Base-by-base conservation (phyloP, 805 yeast genomes). In the Candida qinlingensis region DNA sequence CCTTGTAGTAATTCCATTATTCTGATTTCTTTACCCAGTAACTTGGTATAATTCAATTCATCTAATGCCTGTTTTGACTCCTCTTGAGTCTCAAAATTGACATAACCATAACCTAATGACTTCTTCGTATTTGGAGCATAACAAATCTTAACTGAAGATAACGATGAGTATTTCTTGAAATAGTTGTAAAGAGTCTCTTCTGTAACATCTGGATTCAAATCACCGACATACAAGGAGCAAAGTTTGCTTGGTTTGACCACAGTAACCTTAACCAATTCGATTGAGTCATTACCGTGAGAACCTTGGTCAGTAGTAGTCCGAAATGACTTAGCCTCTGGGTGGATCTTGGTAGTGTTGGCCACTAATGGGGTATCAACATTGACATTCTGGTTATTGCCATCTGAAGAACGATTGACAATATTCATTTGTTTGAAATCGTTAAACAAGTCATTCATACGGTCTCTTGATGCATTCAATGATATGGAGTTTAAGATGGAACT, bases 51-150 rank as follows among this genome's bases (percentile, higher is more conserved):
- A 61, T 81, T 85, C 65, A 82, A 73, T 8, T 76, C 72, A 42
- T 77, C 81, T 42, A 79, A 69, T 3, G 87, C 89, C 34, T 49
- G 46, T 37, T 72, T 72, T 0, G 88, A 88, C 46, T 78, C 83
- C 8, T 64, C 58, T 40, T 70, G 69, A 5, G 62, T 65, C 7
- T 66, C 64, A 60, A 83, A 84, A 48, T 85, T 83, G 19, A 85
- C 81, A 61, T 85, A 86, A 0, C 89, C 94, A 64, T 85, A 84
- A 3, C 89, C 85, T 48, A 87, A 66, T 1, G 90, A 78, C 43
- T 72, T 66, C 27, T 76, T 76, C n/a, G 77, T 69, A 33, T 68
- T 66, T 28, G 78, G 74, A 55, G 80, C 79, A 47, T 72, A 67
- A 54, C 89, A 80, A 38, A 86, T 71, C 59, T 83, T 84, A 31